These are phyloP conservation scores for Neofusicoccum parvum DNA, from an alignment of 2,329 filamentous ascomycete genomes.

Conservation along the genomic window DNA sequence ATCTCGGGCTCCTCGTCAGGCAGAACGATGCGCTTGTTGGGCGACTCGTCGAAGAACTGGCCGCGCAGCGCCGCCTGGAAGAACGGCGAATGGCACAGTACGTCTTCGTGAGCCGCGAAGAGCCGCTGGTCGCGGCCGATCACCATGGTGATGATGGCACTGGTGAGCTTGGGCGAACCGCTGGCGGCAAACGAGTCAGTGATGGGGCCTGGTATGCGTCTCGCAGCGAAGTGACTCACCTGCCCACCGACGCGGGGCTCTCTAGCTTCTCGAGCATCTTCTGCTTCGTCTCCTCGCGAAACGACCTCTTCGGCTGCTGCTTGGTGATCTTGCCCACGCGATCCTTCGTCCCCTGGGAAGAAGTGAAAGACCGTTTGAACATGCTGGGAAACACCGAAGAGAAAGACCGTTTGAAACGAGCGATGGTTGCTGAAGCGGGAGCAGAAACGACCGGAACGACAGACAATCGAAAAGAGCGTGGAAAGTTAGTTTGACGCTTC, in stretches of 20 bases:
- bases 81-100: conserved; percentile 82
- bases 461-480: conserved; percentile 18
- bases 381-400: conserved; percentile 59
- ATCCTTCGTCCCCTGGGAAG: conserved; percentile 58
- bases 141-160: conserved; percentile 82
- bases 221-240: conserved; percentile 34
- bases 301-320: conserved; percentile 73
- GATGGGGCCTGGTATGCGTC: too few relatives aligned
- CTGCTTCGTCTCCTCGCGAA: conserved; percentile 78
- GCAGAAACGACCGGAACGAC: conserved; percentile 1
- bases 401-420: conserved; percentile 35
- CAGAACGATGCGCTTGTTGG: conserved; percentile 74
- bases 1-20: conserved; percentile 84
- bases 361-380: conserved; percentile 91
- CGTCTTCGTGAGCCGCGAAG: conserved; percentile 94
- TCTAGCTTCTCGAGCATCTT: conserved; percentile 86
- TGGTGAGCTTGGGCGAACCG: conserved; percentile 56
- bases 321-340: conserved; percentile 87
- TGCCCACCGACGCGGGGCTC: conserved; percentile 54
- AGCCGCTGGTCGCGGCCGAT: conserved; percentile 83
- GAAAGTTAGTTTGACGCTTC: conserved; percentile 21
- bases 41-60: conserved; percentile 66
- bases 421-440: not conserved
- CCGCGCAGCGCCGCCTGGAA: conserved; percentile 73
- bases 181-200: conserved; percentile 23